Percentiles rank a stretch among this genome's conserved stretches.
Evolutionary conservation across 2,329 filamentous ascomycete genomes (phyloP).

Genomic region (Calonectria pseudoreteaudii): DNA sequence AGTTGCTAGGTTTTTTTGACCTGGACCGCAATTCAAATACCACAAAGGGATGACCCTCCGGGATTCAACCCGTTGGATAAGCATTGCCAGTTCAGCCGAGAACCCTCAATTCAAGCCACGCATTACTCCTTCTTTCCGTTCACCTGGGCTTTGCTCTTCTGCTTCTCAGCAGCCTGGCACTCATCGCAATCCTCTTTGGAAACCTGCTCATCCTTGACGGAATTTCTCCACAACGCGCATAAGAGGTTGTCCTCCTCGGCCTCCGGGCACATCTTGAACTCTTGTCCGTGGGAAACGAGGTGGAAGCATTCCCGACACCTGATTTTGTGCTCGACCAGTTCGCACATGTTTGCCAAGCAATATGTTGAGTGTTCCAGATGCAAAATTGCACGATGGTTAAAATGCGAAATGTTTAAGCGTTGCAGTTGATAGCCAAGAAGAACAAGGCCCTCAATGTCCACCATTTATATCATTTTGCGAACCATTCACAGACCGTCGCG

Average conservation of each 20-base stretch:
- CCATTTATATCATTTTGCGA: not conserved
- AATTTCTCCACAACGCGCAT: not conserved
- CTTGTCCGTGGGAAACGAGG: not conserved
- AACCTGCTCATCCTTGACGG: not conserved
- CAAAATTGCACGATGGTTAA: not conserved
- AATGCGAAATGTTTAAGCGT: not conserved
- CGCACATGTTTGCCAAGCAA: not conserved
- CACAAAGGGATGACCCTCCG: no score
- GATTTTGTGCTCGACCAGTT: not conserved
- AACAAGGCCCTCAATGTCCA: no score
- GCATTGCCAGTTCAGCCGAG: not conserved
- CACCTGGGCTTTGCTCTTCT: not conserved
- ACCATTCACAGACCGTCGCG: not conserved
- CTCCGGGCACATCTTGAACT: not conserved
- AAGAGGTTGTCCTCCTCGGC: not conserved
- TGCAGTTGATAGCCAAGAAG: no score
- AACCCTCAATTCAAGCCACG: not conserved
- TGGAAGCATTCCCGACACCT: not conserved
- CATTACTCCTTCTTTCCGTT: not conserved
- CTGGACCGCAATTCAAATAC: no score
- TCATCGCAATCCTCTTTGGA: not conserved
- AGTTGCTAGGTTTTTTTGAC: not conserved
- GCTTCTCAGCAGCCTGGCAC: not conserved
- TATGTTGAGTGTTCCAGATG: not conserved
- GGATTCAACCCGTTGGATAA: not conserved